Base-by-base conservation (phyloP, 1,284 basidiomycete genomes). In the Amylostereum chailletii region DNA sequence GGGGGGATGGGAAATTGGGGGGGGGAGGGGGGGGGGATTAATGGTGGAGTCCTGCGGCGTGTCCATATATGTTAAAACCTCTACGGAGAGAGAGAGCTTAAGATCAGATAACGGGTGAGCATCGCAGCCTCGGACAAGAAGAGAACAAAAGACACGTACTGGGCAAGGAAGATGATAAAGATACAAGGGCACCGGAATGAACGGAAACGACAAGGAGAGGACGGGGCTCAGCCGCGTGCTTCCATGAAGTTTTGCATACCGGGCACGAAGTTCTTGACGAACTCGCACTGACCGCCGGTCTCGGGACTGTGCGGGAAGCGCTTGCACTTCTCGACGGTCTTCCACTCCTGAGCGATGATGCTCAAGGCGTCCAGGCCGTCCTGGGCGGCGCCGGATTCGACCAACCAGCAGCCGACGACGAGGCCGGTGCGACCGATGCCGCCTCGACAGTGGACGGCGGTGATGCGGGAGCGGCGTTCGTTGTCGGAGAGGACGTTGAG, bases 351-450 rank as follows among this genome's bases (percentile, higher is more conserved):
- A 9, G 77, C 82, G 56, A 88, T 81, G 50, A 82, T 72, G 7
- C 67, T 61, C 30, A 86, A 64, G 3, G 84, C 84, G 52, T 82
- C 79, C 51, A 71, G 71, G 6, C 84, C 85, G 56, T 79, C 73
- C 54, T 68, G 66, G 36, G 79, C 83, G 40, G 68, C 62, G 1
- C 79, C 77, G 34, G 77, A 76, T 63, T 86, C 77, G 40, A 87
- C 80, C 39, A 88, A 75, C 83, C 83, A 86, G 59, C 84, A 87
- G 6, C 86, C 83, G 45, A 87, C 75, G 32, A 87, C 80, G 66
- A 84, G 75, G 10, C 85, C 85, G 1, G 85, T 88, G 40, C 85
- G 67, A 2, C 85, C 85, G 48, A 88, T 87, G 0, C 85, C 85
- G 4, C 85, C 86, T 10, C 83, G 74, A 59, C 85, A 88, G 60